A percentile compares a stretch with the other conserved stretches of the same genome.
Conservation (phyloP, 2,329 filamentous ascomycete species). For the Westerdykella ornata region DNA sequence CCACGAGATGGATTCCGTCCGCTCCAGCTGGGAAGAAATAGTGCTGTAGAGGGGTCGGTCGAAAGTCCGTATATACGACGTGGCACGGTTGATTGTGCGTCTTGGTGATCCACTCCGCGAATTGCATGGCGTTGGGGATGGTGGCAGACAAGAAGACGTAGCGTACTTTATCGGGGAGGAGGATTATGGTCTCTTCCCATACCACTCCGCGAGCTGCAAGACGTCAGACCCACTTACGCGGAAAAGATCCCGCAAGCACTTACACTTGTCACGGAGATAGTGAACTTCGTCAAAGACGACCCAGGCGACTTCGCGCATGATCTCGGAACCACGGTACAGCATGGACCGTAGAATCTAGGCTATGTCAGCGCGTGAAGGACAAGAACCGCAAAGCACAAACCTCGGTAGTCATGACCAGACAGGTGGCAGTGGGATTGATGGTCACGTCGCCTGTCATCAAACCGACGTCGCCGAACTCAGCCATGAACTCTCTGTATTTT, state of each 20-base stretch:
- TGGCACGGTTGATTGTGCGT: constrained; percentile 97
- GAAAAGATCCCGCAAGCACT: constrained; percentile 4
- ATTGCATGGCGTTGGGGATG: constrained; percentile 98
- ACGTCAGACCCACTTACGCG: constrained; percentile 1
- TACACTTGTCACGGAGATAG: constrained; percentile 85
- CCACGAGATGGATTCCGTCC: constrained; percentile 86
- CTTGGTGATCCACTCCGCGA: constrained; percentile 98
- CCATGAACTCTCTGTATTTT: constrained; percentile 94
- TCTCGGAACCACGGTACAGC: constrained; percentile 95
- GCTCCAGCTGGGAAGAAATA: constrained; percentile 95
- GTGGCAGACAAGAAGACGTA: constrained; percentile 98
- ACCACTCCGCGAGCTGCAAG: constrained; percentile 72
- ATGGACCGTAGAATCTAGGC: constrained; percentile 86
- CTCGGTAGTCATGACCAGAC: constrained; percentile 97
- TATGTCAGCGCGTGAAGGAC: constrained; percentile 12
- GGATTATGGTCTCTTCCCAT: constrained; percentile 98
- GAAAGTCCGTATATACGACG: constrained; percentile 98
- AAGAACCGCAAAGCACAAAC: constrained; percentile 19
- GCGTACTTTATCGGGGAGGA: constrained; percentile 95
- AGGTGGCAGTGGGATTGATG: constrained; percentile 97
- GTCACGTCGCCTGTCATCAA: constrained; percentile 99
- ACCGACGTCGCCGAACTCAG: constrained; percentile 92
- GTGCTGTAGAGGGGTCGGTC: constrained; percentile 91
- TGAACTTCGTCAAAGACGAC: constrained; percentile 98
- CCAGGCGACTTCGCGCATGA: constrained; percentile 99